A percentile compares a stretch with the other conserved stretches of the same genome.
These are phyloP conservation scores for Heterobasidion occidentale DNA, from an alignment of 1,284 basidiomycete genomes.

Conservation along the genomic window DNA sequence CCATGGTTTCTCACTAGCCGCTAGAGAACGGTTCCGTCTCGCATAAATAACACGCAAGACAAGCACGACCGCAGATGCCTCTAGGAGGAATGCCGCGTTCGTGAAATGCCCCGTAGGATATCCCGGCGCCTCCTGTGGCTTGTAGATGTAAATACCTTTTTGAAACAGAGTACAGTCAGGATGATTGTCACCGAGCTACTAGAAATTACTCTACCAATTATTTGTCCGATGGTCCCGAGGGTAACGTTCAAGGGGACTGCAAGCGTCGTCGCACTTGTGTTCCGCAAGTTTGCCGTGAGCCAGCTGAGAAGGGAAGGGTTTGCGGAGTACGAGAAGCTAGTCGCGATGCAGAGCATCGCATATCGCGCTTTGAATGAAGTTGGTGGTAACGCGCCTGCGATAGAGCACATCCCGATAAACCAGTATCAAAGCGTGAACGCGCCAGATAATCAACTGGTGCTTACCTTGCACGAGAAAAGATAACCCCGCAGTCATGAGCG, in stretches of 20 bases:
- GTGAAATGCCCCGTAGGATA: conserved; percentile 30
- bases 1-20: conserved; percentile 12
- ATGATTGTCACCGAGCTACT: neutral
- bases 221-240: conserved; percentile 28
- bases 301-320: conserved; percentile 30
- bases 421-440: neutral
- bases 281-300: conserved; percentile 27
- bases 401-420: neutral
- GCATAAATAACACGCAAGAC: conserved; percentile 14
- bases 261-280: conserved; percentile 25
- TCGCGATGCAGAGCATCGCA: conserved; percentile 25
- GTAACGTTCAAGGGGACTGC: conserved; percentile 29
- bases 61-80: conserved; percentile 16
- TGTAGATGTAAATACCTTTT: conserved; percentile 30
- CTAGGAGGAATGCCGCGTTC: conserved; percentile 24
- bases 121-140: conserved; percentile 22
- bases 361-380: conserved; percentile 25
- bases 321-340: conserved; percentile 26
- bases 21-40: conserved; percentile 12
- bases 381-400: conserved; percentile 19
- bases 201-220: conserved; percentile 17
- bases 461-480: conserved; percentile 14
- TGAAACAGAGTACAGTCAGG: neutral
- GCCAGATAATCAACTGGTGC: neutral
- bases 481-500: conserved; percentile 11